Evolutionary conservation across 2,329 filamentous ascomycete genomes (phyloP).

Genomic region (Arthrobotrys musiformis): DNA sequence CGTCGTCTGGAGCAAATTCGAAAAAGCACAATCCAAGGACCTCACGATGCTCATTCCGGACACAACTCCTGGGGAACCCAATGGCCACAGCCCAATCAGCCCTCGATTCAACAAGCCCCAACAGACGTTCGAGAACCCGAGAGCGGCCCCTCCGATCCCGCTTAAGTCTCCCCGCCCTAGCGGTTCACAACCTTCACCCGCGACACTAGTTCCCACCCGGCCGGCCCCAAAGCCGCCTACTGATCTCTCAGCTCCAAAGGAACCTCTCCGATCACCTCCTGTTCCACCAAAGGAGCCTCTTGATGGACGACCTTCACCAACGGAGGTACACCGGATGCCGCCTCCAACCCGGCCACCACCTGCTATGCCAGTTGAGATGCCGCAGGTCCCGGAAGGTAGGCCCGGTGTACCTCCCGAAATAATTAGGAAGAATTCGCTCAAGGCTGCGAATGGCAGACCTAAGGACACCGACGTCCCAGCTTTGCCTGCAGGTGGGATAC

Average conservation of each 20-base stretch:
- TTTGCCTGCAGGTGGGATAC: constrained; percentile 20
- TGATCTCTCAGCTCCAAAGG: constrained; percentile 62
- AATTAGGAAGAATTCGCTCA: constrained; percentile 46
- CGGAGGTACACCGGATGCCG: constrained; percentile 42
- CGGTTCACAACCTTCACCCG: constrained; percentile 62
- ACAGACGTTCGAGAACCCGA: constrained; percentile 90
- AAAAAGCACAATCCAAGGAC: constrained; percentile 75
- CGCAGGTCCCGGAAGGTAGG: constrained; percentile 27
- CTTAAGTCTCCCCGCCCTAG: constrained; percentile 65
- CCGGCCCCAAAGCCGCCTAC: constrained; percentile 88
- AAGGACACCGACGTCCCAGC: constrained; percentile 46
- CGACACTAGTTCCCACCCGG: constrained; percentile 76
- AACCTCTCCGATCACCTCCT: constrained; percentile 70
- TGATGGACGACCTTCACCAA: constrained; percentile 40
- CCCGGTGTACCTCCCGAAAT: constrained; percentile 49
- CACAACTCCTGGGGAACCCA: constrained; percentile 59
- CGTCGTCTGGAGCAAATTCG: constrained; percentile 94
- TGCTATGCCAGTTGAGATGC: constrained; percentile 23
- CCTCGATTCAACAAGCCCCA: constrained; percentile 44
- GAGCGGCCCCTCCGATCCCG: constrained; percentile 90
- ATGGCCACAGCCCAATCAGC: constrained; percentile 54
- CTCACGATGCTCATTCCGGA: constrained; percentile 63
- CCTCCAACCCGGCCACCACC: constrained; percentile 48
- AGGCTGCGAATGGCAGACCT: constrained; percentile 56
- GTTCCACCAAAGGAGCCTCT: constrained; percentile 66